A percentile compares a stretch with the other conserved stretches of the same genome.
These are phyloP conservation scores for Aspergillus funiculosus DNA, from an alignment of 495 filamentous ascomycete genomes.

Conservation along the genomic window DNA sequence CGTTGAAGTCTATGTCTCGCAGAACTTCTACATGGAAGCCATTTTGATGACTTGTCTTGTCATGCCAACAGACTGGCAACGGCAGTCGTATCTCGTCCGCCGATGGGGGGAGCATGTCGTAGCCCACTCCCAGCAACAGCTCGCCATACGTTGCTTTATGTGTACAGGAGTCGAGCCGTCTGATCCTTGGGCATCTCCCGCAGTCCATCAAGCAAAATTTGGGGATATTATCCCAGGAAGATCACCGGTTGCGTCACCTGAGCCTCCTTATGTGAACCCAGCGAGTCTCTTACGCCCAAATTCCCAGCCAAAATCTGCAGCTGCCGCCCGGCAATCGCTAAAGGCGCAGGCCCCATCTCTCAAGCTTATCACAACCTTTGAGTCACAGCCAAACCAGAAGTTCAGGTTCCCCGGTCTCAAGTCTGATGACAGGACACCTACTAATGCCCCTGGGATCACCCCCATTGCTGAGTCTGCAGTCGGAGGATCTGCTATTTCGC, in stretches of 20 bases:
- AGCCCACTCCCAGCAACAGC: conserved; percentile 74
- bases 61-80: conserved; percentile 77
- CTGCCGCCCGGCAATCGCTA: conserved; percentile 40
- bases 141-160: conserved; percentile 89
- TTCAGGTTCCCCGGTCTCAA: conserved; percentile 62
- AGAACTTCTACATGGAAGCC: conserved; percentile 86
- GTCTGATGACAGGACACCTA: conserved; percentile 68
- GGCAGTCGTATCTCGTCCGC: conserved; percentile 76
- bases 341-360: conserved; percentile 81
- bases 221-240: conserved; percentile 27
- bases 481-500: conserved; percentile 78
- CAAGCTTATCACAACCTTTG: conserved; percentile 89
- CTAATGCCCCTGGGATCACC: conserved; percentile 69
- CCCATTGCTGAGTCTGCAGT: conserved; percentile 91
- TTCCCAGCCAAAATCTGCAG: conserved; percentile 23
- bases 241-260: conserved; percentile 44
- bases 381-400: conserved; percentile 49
- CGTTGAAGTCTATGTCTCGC: conserved; percentile 92
- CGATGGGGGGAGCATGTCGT: conserved; percentile 95
- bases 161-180: conserved; percentile 71
- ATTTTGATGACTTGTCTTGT: conserved; percentile 71
- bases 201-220: conserved; percentile 59
- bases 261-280: conserved; percentile 28
- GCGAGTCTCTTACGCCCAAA: conserved; percentile 25
- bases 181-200: conserved; percentile 80